Conservation (phyloP, 1,284 basidiomycete genomes). For the Pholiota adiposa region DNA sequence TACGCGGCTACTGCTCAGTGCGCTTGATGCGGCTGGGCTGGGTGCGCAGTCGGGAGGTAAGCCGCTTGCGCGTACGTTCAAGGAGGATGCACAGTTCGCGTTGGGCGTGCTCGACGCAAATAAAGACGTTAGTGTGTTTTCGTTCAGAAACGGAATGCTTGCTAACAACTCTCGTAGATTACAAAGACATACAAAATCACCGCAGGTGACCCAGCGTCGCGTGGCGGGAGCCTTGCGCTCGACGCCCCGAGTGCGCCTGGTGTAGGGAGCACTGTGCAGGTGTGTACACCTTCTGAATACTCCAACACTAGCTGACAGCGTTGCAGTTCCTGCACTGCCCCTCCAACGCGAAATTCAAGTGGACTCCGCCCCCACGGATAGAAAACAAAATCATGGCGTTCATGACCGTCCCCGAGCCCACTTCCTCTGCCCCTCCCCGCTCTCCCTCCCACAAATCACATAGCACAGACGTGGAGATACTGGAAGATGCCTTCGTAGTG, state of each 20-base stretch:
- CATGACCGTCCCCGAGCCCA: not conserved
- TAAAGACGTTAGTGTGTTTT: slow-evolving; percentile 29
- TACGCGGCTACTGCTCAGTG: slow-evolving; percentile 66
- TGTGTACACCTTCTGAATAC: slow-evolving; percentile 27
- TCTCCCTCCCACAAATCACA: too few species aligned
- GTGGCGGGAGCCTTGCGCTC: slow-evolving; percentile 68
- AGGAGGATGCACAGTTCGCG: slow-evolving; percentile 75
- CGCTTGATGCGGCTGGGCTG: slow-evolving; percentile 50
- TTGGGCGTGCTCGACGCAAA: slow-evolving; percentile 48
- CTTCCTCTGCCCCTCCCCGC: too few species aligned
- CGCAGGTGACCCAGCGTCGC: slow-evolving; percentile 78
- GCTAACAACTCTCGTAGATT: slow-evolving; percentile 33
- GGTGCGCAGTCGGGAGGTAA: slow-evolving; percentile 8
- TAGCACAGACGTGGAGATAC: not conserved
- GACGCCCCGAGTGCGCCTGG: slow-evolving; percentile 64
- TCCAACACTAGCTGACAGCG: not conserved
- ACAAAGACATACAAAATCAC: slow-evolving; percentile 61
- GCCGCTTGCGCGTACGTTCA: slow-evolving; percentile 41
- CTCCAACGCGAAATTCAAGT: not conserved
- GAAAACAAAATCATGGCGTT: not conserved
- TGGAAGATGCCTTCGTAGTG: not conserved
- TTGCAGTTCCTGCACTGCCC: not conserved
- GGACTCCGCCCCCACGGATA: not conserved
- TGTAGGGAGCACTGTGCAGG: slow-evolving; percentile 65
- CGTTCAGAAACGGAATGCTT: not conserved